Percentiles rank a stretch among this genome's conserved stretches.
These are phyloP conservation scores for Trypanosoma cruzi DNA, from an alignment of 208 protist genomes.

Conservation along the genomic window DNA sequence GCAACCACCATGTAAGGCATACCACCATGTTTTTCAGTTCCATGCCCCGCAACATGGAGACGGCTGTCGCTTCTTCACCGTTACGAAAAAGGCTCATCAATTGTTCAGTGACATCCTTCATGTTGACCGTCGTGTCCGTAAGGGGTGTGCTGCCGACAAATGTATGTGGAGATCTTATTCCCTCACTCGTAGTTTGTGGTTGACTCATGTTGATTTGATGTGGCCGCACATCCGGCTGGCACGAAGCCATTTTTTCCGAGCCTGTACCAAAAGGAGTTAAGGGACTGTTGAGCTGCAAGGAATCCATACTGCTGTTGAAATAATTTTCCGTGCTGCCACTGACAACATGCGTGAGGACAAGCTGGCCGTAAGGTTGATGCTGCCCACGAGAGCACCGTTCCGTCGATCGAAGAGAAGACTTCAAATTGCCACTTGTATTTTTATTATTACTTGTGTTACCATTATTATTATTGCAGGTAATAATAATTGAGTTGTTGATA, in stretches of 20 bases:
- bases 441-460: background rate
- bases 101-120: slow-evolving; percentile 61
- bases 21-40: slow-evolving; percentile 70
- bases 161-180: slow-evolving; percentile 12
- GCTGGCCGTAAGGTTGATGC: slow-evolving; percentile 25
- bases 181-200: slow-evolving; percentile 3
- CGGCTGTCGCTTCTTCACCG: slow-evolving; percentile 45
- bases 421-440: background rate
- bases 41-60: slow-evolving; percentile 55
- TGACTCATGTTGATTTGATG: background rate
- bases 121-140: slow-evolving; percentile 61
- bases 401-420: background rate
- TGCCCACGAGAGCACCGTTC: slow-evolving; percentile 11
- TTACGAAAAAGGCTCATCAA: slow-evolving; percentile 65
- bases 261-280: background rate
- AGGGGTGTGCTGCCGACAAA: slow-evolving; percentile 24
- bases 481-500: background rate
- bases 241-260: background rate
- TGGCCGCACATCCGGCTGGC: too few species aligned
- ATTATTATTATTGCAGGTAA: background rate
- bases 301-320: slow-evolving; percentile 12
- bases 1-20: slow-evolving; percentile 86
- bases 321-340: background rate
- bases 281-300: slow-evolving; percentile 14
- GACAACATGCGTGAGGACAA: background rate